phyloP scores from a whole-genome alignment of 108 stramenopile genomes.

The Cyclostephanos tholiformis region DNA sequence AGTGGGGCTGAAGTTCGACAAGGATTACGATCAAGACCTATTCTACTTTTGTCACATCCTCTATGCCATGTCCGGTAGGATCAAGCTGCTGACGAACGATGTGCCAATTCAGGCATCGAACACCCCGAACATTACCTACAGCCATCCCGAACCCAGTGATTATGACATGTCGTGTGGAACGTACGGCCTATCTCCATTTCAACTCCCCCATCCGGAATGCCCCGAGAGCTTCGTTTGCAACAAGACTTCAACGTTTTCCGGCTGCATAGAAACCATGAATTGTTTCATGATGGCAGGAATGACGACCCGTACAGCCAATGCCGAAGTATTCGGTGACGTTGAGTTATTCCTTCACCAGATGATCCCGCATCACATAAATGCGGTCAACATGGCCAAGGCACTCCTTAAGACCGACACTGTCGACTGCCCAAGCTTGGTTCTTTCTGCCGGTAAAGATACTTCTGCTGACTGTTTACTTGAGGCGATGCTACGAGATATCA shows the following conservation, averaged over 20 bases:
- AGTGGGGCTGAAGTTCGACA: conserved; percentile 57
- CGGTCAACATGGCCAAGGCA: conserved; percentile 92
- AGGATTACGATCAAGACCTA: conserved; percentile 65
- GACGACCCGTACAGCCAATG: conserved; percentile 50
- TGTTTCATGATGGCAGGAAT: conserved; percentile 74
- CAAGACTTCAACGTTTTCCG: conserved; percentile 52
- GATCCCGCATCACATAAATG: conserved; percentile 94
- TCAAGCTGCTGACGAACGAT: conserved; percentile 67
- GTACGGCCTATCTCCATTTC: conserved; percentile 54
- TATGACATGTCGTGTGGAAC: conserved; percentile 82
- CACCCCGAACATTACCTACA: conserved; percentile 58
- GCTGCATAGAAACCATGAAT: conserved; percentile 76
- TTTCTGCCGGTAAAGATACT: background rate
- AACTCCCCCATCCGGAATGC: conserved; percentile 60
- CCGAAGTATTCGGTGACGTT: conserved; percentile 19
- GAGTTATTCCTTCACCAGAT: conserved; percentile 86
- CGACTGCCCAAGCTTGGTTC: conserved; percentile 44
- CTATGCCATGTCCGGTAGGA: conserved; percentile 69
- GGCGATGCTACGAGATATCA: conserved; percentile 62
- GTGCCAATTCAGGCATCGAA: conserved; percentile 46
- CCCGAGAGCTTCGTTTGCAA: conserved; percentile 66
- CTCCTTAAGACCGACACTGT: conserved; percentile 52
- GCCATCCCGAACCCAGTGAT: conserved; percentile 44
- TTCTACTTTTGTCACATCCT: conserved; percentile 95
- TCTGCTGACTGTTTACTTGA: conserved; percentile 51